These are phyloP conservation scores for Trichoderma simmonsii DNA, from an alignment of 2,329 filamentous ascomycete species.

Conservation along the genomic window DNA sequence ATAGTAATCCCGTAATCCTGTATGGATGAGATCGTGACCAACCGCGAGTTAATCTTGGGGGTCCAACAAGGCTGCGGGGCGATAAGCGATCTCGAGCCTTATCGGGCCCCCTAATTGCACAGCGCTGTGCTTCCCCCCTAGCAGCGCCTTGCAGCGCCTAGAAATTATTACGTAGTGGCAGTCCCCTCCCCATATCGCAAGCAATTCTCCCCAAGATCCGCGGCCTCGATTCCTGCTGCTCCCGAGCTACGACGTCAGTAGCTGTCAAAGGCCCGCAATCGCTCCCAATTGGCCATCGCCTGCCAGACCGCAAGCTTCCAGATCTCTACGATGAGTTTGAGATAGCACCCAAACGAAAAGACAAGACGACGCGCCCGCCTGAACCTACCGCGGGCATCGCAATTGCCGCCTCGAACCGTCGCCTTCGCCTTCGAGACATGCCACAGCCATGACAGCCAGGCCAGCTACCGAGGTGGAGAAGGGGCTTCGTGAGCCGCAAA, in stretches of 20 bases:
- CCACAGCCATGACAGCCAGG: conserved; percentile 42
- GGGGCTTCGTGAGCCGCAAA: conserved; percentile 73
- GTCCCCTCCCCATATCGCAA: not conserved
- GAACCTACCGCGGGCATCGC: conserved; percentile 13
- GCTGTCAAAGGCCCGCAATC: not conserved
- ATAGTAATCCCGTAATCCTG: not conserved
- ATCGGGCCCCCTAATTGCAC: conserved; percentile 11
- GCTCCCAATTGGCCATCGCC: conserved; percentile 18
- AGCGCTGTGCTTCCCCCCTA: not conserved
- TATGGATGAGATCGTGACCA: not conserved
- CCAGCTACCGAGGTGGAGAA: conserved; percentile 51
- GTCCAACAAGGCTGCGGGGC: conserved; percentile 17
- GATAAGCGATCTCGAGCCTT: conserved; percentile 18
- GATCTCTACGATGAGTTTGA: conserved; percentile 21
- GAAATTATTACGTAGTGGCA: conserved; percentile 19
- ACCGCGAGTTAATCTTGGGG: not conserved
- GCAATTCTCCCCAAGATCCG: conserved; percentile 4
- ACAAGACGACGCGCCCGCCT: conserved; percentile 21
- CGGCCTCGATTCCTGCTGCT: conserved; percentile 15
- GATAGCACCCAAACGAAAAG: conserved; percentile 4
- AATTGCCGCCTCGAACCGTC: conserved; percentile 11
- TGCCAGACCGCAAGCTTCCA: conserved; percentile 8
- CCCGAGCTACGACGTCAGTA: conserved; percentile 19
- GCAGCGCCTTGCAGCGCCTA: conserved; percentile 6
- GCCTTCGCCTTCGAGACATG: conserved; percentile 32